Evolutionary conservation across 176 grass and related monocot species (phyloP).

Genomic region (Carex myosuroides): DNA sequence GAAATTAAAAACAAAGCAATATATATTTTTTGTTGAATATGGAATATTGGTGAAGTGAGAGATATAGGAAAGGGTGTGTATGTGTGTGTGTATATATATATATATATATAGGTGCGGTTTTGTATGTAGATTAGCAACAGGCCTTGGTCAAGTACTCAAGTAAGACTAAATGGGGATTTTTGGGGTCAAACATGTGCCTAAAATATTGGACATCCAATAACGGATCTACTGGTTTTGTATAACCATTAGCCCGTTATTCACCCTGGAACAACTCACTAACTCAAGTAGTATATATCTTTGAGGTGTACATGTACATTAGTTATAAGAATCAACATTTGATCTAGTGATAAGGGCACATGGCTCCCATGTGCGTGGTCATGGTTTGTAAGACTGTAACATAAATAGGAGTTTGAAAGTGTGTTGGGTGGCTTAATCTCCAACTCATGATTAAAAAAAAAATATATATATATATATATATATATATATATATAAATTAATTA

Average conservation of each 20-base stretch:
- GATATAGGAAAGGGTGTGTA: neutral
- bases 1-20: neutral
- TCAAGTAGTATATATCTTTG: neutral
- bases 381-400: too few species aligned
- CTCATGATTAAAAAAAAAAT: too few species aligned
- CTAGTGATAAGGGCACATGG: too few species aligned
- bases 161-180: neutral
- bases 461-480: too few species aligned
- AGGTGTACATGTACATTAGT: too few species aligned
- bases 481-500: too few species aligned
- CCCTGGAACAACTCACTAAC: neutral
- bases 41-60: neutral
- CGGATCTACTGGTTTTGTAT: neutral
- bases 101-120: neutral
- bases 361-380: too few species aligned
- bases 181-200: neutral
- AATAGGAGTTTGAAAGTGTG: too few species aligned
- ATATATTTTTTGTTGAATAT: neutral
- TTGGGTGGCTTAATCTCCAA: too few species aligned
- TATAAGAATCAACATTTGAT: too few species aligned
- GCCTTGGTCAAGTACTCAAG: neutral
- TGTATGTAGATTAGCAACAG: neutral
- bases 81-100: too few species aligned
- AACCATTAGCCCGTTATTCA: neutral
- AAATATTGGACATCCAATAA: neutral